Conservation (phyloP, 257 asterid genomes). For the Eucommia ulmoides region DNA sequence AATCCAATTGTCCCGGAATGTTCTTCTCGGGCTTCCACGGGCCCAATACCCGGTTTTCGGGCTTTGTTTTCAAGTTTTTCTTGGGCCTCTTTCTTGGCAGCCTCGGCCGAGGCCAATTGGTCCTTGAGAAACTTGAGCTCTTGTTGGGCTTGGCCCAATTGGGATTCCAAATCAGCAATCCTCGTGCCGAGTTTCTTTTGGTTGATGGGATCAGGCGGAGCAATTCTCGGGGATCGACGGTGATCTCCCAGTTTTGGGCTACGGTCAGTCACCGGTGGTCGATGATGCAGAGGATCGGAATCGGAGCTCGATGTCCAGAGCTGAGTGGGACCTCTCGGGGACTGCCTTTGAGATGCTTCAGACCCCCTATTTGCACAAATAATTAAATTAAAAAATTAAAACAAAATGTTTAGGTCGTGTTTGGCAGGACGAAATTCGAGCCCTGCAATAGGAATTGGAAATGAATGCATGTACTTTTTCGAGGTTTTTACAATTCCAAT, state of each 20-base stretch:
- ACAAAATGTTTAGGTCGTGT: too few species aligned
- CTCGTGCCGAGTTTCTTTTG: conserved; percentile 15
- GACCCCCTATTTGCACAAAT: conserved; percentile 12
- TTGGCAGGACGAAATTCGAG: too few species aligned
- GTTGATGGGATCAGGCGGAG: conserved; percentile 9
- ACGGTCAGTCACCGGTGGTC: conserved; percentile 8
- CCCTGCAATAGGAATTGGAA: too few species aligned
- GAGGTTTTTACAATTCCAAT: too few species aligned
- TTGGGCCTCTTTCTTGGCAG: conserved; percentile 11
- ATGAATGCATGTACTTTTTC: too few species aligned
- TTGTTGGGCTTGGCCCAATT: conserved; percentile 13
- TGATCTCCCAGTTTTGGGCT: conserved; percentile 10
- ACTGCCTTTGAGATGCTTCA: conserved; percentile 14
- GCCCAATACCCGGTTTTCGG: conserved; percentile 11
- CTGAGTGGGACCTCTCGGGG: conserved; percentile 9
- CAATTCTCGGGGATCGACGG: conserved; percentile 12
- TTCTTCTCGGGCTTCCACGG: conserved; percentile 14
- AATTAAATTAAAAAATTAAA: too few species aligned
- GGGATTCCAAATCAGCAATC: conserved; percentile 13
- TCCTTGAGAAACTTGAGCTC: conserved; percentile 12
- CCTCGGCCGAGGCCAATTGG: conserved; percentile 11
- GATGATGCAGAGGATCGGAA: conserved; percentile 5
- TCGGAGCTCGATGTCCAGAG: conserved; percentile 13
- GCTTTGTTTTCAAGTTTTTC: conserved; percentile 11
- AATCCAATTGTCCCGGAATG: conserved; percentile 2